Evolutionary conservation across 2,329 filamentous ascomycete species (phyloP), one percentile per base, ranked within the genome.

Genomic region (Claviceps sp.): DNA sequence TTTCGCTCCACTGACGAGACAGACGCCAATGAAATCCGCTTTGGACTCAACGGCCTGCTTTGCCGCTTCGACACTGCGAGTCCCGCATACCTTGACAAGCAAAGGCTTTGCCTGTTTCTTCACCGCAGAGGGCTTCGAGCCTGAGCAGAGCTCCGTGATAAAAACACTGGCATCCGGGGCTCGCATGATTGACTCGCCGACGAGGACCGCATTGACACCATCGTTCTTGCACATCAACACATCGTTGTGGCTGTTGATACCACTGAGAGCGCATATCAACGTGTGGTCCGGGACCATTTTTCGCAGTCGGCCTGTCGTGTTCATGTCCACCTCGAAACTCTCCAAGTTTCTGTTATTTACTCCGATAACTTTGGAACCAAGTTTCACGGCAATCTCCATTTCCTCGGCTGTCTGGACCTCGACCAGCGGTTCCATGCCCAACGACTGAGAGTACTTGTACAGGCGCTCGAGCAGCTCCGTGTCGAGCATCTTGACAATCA

Each of bases 401-500:
- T 98, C 93, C 48, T 93, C 87, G 0, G 84, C 82, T 43, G 86
- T 98, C 64, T 98, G 95, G 30, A 98, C 93, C 67, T 98, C 93
- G 1, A 98, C 93, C 34, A 98, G 71, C 38, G 93, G 93, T 70
- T 98, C 94, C 93, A 98, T 98, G 17, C 90, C 91, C 2, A 98
- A 75, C 2, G 85, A 89, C 44, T 82, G 76, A 1, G 89, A 96
- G 71, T 97, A 98, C 53, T 82, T 77, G 73, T 96, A 98, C 11
- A 98, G 74, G 45, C 80, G 77, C 54, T 82, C 81, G 37, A 98
- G 75, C 4, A 86, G 75, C 30, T 81, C 80, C 26, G 78, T 72
- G 55, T 91, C 85, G 11, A 98, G 80, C 93, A 98, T 98, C 73
- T 98, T 98, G 50, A 98, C 93, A 59, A 98, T 98, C 19, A 98